Base-by-base conservation (phyloP, 2,329 filamentous ascomycete genomes). In the Apiospora hydei region DNA sequence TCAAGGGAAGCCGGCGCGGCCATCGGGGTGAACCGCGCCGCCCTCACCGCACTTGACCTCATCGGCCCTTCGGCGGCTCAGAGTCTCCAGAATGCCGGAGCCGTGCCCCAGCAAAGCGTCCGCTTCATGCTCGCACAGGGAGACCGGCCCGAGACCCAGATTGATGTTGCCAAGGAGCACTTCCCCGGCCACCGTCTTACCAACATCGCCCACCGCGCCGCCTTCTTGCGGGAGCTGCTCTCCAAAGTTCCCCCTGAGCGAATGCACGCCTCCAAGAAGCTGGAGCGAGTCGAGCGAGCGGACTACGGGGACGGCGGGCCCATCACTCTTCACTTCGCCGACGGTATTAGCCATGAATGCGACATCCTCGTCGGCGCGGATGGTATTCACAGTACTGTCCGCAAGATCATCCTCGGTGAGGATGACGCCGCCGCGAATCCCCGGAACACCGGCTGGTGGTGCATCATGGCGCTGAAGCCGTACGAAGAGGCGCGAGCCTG, bases 151-250 rank as follows among this genome's bases (percentile, higher is more conserved):
- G 53, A 43, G 8, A 44, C n/a, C 8, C 30, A 57, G 10, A 43
- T 72, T 16, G 71, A 74, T 13, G 75, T 76, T 43, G 53, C 69
- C 13, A 72, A 75, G 14, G 49, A 71, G 47, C 43, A 4, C 18
- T n/a, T 34, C 38, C 44, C 38, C 6, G 61, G 43, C 0, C 51
- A 72, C 30, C 73, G 71, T 14, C 46, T 76, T 13, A 76, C 72
- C 0, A 74, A 71, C 46, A 76, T 77, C 14, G 73, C 77, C 1
- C 74, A 76, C 49, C 72, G 74, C 6, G 76, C 75, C 1, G 69
- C 74, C 0, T 76, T 72, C 4, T 30, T 78, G 6, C 71, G 71
- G 13, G 71, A 78, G 67, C 51, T 78, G 3, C 70, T 77, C 0
- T 73, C 75, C 4, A 44, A 70, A 2, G 61, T 77, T 0, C 75